These are phyloP conservation scores for Umbilicaria muhlenbergii DNA, from an alignment of 495 filamentous ascomycete species.

Conservation along the genomic window DNA sequence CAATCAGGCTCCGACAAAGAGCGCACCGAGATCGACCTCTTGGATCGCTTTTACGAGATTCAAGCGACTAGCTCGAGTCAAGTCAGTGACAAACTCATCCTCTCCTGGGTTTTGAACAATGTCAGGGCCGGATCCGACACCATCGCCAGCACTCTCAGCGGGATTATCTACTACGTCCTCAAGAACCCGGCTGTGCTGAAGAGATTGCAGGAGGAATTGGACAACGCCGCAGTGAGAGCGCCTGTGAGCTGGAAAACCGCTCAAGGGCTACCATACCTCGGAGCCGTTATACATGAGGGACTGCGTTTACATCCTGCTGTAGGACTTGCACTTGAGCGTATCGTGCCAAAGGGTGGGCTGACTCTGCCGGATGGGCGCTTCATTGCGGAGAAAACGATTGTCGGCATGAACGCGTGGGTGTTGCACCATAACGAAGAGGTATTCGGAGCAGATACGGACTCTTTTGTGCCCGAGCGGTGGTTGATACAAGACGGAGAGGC, in stretches of 20 bases:
- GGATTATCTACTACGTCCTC: slow-evolving; percentile 35
- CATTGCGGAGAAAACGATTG: not conserved
- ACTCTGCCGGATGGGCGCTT: not conserved
- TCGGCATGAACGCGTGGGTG: slow-evolving; percentile 19
- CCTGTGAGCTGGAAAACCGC: slow-evolving; percentile 24
- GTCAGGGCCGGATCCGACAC: slow-evolving; percentile 39
- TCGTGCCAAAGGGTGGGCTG: slow-evolving; percentile 1
- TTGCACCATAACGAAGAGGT: slow-evolving; percentile 37
- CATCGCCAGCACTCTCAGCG: slow-evolving; percentile 30
- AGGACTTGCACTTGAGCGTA: slow-evolving; percentile 40
- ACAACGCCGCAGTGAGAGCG: slow-evolving; percentile 12
- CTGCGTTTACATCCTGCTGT: slow-evolving; percentile 51
- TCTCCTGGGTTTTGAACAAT: slow-evolving; percentile 13
- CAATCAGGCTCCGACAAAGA: too few species aligned
- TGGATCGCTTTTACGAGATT: too few species aligned
- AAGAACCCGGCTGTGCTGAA: slow-evolving; percentile 24
- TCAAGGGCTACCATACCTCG: slow-evolving; percentile 41
- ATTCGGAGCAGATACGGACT: slow-evolving; percentile 36
- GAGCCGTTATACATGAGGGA: slow-evolving; percentile 53
- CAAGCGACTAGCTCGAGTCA: too few species aligned
- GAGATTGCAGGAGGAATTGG: slow-evolving; percentile 44
- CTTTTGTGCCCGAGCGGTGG: slow-evolving; percentile 42
- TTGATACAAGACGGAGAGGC: slow-evolving; percentile 24
- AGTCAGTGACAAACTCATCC: not conserved
- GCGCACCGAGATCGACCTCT: too few species aligned